Conservation (phyloP, 2,329 filamentous ascomycete genomes). For the Nemania serpens region DNA sequence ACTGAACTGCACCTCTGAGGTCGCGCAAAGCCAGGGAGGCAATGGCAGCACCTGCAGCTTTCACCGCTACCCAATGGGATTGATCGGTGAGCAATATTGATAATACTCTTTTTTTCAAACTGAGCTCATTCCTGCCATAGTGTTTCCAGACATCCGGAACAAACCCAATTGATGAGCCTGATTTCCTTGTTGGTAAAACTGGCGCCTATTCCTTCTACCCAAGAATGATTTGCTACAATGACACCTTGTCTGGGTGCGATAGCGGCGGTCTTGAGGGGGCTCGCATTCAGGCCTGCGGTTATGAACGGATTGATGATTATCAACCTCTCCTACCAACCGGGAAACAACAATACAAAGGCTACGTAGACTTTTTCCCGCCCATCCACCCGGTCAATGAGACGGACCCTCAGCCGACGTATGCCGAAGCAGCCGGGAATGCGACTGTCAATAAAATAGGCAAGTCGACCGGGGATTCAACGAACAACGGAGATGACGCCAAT, state of each 20-base stretch:
- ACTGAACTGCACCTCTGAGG: constrained; percentile 6
- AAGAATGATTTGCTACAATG: constrained; percentile 8
- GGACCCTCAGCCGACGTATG: constrained; percentile 15
- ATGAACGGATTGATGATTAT: constrained; percentile 7
- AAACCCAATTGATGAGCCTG: constrained; percentile 5
- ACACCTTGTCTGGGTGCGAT: constrained; percentile 10
- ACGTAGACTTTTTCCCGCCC: not conserved
- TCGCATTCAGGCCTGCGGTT: constrained; percentile 10
- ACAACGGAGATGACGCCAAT: not conserved
- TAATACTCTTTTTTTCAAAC: not conserved
- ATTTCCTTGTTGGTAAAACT: not conserved
- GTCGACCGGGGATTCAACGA: not conserved
- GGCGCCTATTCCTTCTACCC: not conserved
- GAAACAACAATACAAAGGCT: constrained; percentile 9
- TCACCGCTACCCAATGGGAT: constrained; percentile 18
- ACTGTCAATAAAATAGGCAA: constrained; percentile 4
- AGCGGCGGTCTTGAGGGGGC: constrained; percentile 2
- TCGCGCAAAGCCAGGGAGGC: constrained; percentile 10
- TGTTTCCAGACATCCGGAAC: not conserved
- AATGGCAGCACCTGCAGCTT: constrained; percentile 9
- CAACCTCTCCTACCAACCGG: constrained; percentile 5
- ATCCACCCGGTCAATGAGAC: not conserved
- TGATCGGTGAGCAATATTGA: constrained; percentile 1
- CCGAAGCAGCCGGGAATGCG: constrained; percentile 13
- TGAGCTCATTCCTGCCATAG: not conserved